Percentiles rank a stretch among this genome's conserved stretches.
These are phyloP conservation scores for Brassica carinata DNA, from an alignment of 345 rosid genomes.

Conservation along the genomic window DNA sequence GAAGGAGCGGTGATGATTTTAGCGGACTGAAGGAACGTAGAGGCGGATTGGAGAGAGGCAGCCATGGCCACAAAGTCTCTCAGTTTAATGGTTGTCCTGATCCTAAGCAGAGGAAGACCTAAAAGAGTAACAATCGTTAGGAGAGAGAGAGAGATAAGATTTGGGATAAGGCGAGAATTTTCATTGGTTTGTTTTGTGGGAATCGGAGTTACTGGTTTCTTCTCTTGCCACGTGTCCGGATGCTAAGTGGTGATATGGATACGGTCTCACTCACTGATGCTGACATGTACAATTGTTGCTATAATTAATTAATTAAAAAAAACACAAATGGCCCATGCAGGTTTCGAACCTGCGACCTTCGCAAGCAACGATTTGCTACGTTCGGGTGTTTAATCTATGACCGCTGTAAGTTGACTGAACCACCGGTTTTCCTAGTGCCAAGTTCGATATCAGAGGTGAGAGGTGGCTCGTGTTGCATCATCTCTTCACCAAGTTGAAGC, in stretches of 20 bases:
- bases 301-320: too few species aligned
- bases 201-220: constrained; percentile 27
- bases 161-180: constrained; percentile 63
- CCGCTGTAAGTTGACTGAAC: constrained; percentile 52
- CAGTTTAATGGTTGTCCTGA: constrained; percentile 2
- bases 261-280: constrained; percentile 29
- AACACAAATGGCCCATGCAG: constrained; percentile 35
- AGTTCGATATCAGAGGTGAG: constrained; percentile 49
- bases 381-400: constrained; percentile 38
- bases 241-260: constrained; percentile 43
- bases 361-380: constrained; percentile 32
- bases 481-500: constrained; percentile 58
- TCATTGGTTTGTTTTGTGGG: constrained; percentile 58
- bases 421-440: constrained; percentile 72
- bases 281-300: constrained; percentile 27
- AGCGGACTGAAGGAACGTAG: constrained; percentile 80
- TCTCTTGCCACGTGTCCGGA: constrained; percentile 57
- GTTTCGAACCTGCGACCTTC: constrained; percentile 62
- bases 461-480: constrained; percentile 62
- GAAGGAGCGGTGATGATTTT: constrained; percentile 52
- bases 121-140: constrained; percentile 25
- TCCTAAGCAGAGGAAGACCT: constrained; percentile 15
- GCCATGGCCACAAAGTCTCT: constrained; percentile 55
- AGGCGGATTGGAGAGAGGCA: constrained; percentile 88
- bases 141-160: constrained; percentile 57